Evolutionary conservation across 2,329 filamentous ascomycete genomes (phyloP), one percentile per base, ranked within the genome.

Genomic region (Trichophyton simii): DNA sequence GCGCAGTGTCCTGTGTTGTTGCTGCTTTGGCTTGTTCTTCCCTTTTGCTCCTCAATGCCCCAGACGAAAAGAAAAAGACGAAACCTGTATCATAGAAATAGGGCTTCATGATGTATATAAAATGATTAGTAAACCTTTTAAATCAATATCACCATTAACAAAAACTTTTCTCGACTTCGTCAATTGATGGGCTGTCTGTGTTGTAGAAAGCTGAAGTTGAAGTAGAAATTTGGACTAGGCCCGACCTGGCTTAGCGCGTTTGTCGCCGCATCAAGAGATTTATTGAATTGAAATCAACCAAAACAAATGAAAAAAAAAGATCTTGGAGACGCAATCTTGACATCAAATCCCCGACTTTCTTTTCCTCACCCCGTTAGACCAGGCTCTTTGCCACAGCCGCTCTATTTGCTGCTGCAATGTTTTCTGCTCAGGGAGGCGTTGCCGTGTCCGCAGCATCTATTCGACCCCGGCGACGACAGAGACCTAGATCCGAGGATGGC

Each of bases 401-500:
- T 52, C 20, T 22, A 13, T 34, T 36, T 25, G 52, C 28, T 15
- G 52, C 28, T 20, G 52, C 28, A n/a, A 55, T 55, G 52, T 55
- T 55, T 55, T 55, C 52, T 18, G 3, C 52, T 9, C 52, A 55
- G 52, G 52, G 52, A 55, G 8, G 13, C 13, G 6, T 15, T 34
- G n/a, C 52, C 6, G 52, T 36, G 52, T 38, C 52, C 11, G 25
- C 52, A 70, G 62, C 68, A 28, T 55, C 52, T n/a, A 36, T 7
- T 55, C 52, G 52, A 36, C 28, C 73, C 63, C 70, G 73, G 61
- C 68, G 74, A 61, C 72, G 74, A 61, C 74, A 73, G 61, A 71
- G 74, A 64, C 72, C 72, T 59, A 71, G 72, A 64, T 76, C 75
- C 41, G 77, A 78, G 63, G 77, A 79, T 4, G 52, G 52, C 15